Conservation (phyloP, 306 rosid species). For the Vigna reflexopilosa region DNA sequence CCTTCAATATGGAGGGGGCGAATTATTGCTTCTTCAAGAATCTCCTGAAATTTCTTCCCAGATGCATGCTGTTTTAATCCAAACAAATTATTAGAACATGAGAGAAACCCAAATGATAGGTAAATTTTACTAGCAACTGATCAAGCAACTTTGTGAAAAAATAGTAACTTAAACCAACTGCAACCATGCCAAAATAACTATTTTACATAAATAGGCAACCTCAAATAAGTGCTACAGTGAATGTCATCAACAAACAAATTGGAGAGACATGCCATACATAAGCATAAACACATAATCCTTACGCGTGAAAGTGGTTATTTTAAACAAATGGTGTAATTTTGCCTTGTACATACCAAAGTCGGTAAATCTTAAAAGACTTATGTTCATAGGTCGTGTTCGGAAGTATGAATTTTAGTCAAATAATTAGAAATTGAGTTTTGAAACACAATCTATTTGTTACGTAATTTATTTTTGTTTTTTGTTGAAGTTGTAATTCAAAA, state of each 20-base stretch:
- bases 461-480: too few species aligned
- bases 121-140: background rate
- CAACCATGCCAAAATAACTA: conserved; percentile 17
- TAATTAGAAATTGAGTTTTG: too few species aligned
- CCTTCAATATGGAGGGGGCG: conserved; percentile 88
- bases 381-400: too few species aligned
- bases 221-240: conserved; percentile 1
- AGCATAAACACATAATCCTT: conserved; percentile 3
- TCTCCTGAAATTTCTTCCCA: conserved; percentile 88
- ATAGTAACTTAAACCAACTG: background rate
- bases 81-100: conserved; percentile 51
- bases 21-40: conserved; percentile 91
- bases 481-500: too few species aligned
- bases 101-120: conserved; percentile 1
- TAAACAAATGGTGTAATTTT: too few species aligned
- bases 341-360: too few species aligned
- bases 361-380: too few species aligned
- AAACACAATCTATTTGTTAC: too few species aligned
- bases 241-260: background rate
- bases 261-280: conserved; percentile 21
- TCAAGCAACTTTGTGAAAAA: conserved; percentile 15
- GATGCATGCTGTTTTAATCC: conserved; percentile 76
- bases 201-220: conserved; percentile 9
- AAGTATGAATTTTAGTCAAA: too few species aligned
- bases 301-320: background rate